Conservation (phyloP, 2,329 filamentous ascomycete genomes). For the Diaporthe citri region DNA sequence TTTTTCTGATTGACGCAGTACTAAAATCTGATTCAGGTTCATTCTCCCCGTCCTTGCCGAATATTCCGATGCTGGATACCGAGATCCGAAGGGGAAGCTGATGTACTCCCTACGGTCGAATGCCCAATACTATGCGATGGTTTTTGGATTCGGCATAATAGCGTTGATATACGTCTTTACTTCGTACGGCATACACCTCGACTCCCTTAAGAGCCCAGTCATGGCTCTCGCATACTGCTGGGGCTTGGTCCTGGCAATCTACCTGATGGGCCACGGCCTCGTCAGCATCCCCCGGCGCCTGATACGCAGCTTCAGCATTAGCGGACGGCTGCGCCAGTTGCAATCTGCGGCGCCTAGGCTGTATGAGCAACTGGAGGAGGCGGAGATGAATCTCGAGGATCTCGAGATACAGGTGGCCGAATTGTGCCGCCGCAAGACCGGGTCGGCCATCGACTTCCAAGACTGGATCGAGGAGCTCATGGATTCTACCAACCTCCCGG, state of each 20-base stretch:
- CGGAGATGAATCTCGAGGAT: constrained; percentile 82
- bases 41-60: constrained; percentile 94
- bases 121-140: constrained; percentile 87
- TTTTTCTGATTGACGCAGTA: not conserved
- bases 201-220: constrained; percentile 82
- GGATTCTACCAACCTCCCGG: constrained; percentile 79
- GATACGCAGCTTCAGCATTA: constrained; percentile 83
- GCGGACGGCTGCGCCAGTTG: constrained; percentile 78
- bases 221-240: constrained; percentile 97
- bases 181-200: constrained; percentile 78
- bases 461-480: constrained; percentile 97
- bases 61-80: constrained; percentile 94
- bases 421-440: constrained; percentile 83
- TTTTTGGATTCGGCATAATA: constrained; percentile 76
- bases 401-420: constrained; percentile 85
- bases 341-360: constrained; percentile 84
- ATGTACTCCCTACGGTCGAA: constrained; percentile 89
- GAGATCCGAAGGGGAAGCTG: constrained; percentile 84
- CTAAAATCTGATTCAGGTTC: constrained; percentile 69
- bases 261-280: constrained; percentile 96
- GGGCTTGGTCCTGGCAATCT: constrained; percentile 92
- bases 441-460: constrained; percentile 79
- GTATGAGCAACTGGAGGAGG: constrained; percentile 89
- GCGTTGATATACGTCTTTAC: constrained; percentile 88
- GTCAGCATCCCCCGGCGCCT: constrained; percentile 89